Base-by-base conservation (phyloP, 352 stramenopile genomes). In the Peronospora belbahrii region DNA sequence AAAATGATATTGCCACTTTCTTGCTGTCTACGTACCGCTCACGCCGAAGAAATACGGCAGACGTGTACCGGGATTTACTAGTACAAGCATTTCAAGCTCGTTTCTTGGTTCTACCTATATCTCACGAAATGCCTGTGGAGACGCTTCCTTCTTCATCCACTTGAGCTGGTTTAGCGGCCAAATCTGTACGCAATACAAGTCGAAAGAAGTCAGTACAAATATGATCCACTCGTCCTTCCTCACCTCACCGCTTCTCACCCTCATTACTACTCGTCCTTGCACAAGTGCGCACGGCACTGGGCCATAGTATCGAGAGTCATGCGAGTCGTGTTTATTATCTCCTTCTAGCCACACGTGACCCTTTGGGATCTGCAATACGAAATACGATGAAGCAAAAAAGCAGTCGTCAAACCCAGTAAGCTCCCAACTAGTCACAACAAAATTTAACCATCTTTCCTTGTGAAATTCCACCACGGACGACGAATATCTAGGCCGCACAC, bases 281-380 rank as follows among this genome's bases (percentile, higher is more conserved):
- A 98, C 74, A 10, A 97, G 60, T 17, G 89, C 72, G 35, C 80
- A 74, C n/a, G 95, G 95, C 32, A 98, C 73, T 0, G 95, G 84
- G 13, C 95, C 95, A 61, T 97, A 98, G 63, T 95, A 89, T 11
- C 95, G 71, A 27, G 90, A 98, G 69, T 98, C 95, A 24, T 85
- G 89, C 30, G 89, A 97, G 71, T 97, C 94, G 47, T 90, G 61
- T 25, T 94, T 88, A 78, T 98, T 98, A 71, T 98, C 95, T 33
- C 95, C 95, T 71, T 98, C 92, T 10, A 98, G 60, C 95, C 95
- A 98, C 37, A 98, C 70, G 57, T 97, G 88, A 23, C 94, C 91
- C 42, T 87, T 79, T 2, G 94, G 94, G 17, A 90, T 76, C 72
- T 44, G 15, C 14, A 79, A 18, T 31, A 25, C 4, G 13, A 59